Base-by-base conservation (phyloP, 495 filamentous ascomycete species). In the Tuber umbilicatum region DNA sequence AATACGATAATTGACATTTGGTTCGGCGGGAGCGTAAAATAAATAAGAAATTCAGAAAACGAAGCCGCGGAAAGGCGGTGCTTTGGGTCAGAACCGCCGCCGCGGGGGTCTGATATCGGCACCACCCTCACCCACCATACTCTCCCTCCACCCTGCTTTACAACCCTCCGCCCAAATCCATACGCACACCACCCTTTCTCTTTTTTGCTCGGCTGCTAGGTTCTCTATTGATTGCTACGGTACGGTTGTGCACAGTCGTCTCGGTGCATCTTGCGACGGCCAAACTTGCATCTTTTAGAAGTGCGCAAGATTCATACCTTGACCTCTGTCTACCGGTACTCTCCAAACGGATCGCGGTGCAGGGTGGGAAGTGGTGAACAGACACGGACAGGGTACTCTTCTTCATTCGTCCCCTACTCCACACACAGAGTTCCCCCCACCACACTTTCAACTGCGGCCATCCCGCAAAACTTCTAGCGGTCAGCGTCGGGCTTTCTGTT, bases 291-390 rank as follows among this genome's bases (percentile, higher is more conserved):
- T 64, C 55, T 35, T 64, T 64, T 35, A 64, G 55, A 76, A 78
- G 77, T 76, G 78, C 68, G 78, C 78, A 80, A 76, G 78, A 81
- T 81, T 79, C 74, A 70, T 76, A 78, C 77, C 75, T 78, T 79
- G 70, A 74, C 76, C 72, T 79, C 72, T 67, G 72, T 72, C 79
- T 45, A 35, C 42, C 17, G 14, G 42, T 45, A 45, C 72, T 71
- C 72, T 75, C 74, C 69, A 78, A 73, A 72, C 79, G 72, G 72
- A 72, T 78, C 72, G 69, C 55, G 70, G 77, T 42, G 50, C 75
- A 78, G 69, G 79, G 79, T 73, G 55, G 55, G 55, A 27, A 60
- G 50, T 27, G 50, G 50, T 60, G 50, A 76, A 75, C 74, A 79
- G 77, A 68, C 71, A 69, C 31, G 70, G 73, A 70, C 73, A 77